These are phyloP conservation scores for apple (Malus domestica) DNA, from an alignment of 306 rosid genomes.

Conservation along the genomic window ASM211411v1 NC_041794.1:31180501-31181000, in stretches of 20 bases:
- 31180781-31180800: conserved; percentile 63
- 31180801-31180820: conserved; percentile 64
- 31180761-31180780: conserved; percentile 55
- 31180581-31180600: neutral
- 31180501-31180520: no score
- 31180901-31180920: conserved; percentile 42
- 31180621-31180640: neutral
- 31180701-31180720: conserved; percentile 45
- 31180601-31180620: neutral
- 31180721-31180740: conserved; percentile 33
- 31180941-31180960: conserved; percentile 43
- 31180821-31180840: conserved; percentile 63
- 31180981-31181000: neutral
- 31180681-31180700: conserved; percentile 54
- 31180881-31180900: conserved; percentile 47
- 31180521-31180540: no score
- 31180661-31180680: conserved; percentile 29
- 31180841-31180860: conserved; percentile 64
- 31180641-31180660: neutral
- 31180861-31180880: conserved; percentile 37
- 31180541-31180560: no score
- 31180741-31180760: conserved; percentile 13
- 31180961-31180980: conserved; percentile 30
- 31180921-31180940: conserved; percentile 60
- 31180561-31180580: neutral